Evolutionary conservation across 345 rosid species (phyloP).

Genomic region (Angophora floribunda): DNA sequence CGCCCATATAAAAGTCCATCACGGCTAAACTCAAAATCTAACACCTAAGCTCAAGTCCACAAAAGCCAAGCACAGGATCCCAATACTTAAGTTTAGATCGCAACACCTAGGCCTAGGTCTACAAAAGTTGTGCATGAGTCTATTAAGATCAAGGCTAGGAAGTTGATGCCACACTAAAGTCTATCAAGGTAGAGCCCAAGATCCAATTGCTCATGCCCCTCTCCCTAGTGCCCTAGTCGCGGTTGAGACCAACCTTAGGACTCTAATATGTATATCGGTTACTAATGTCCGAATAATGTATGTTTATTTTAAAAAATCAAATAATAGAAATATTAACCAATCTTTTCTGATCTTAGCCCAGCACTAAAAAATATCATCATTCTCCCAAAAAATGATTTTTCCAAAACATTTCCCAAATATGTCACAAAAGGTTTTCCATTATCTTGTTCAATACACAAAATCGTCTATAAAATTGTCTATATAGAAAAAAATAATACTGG

Average conservation of each 20-base stretch:
- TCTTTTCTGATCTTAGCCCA: no score
- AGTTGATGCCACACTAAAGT: no score
- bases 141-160: neutral
- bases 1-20: no score
- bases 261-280: neutral
- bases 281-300: no score
- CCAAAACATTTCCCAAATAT: neutral
- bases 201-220: neutral
- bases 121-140: neutral
- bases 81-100: no score
- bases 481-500: neutral
- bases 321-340: no score
- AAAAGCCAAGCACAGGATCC: no score
- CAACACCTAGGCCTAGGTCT: no score
- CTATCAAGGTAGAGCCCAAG: no score
- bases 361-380: no score
- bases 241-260: neutral
- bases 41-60: no score
- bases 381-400: neutral
- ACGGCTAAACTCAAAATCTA: no score
- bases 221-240: rapidly evolving
- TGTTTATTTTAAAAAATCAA: neutral
- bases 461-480: neutral
- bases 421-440: neutral
- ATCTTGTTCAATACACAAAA: neutral